Evolutionary conservation across 164 flowering plant species (phyloP), one percentile per base, ranked within the genome.

Genomic region (grape (Vitis vinifera)): DNA sequence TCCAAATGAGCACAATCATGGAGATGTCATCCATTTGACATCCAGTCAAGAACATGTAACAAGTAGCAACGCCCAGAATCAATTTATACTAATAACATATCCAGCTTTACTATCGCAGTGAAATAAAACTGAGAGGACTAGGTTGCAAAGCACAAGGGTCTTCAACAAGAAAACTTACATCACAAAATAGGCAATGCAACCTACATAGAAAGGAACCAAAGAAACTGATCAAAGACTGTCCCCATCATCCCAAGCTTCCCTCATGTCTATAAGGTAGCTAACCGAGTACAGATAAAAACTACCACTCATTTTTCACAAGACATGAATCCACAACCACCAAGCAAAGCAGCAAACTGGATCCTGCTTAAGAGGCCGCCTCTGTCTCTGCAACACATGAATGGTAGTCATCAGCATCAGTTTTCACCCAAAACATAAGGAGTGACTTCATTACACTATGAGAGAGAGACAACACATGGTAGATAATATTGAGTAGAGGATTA

Each of bases 111-210:
- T 19, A 51, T 64, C 27, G 49, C 13, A 9, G 13, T 65, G 19
- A 14, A 52, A 23, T 29, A 51, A 51, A 30, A 50, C 68, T 23
- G 37, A 52, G 14, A 51, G 57, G 17, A 51, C n/a, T 37, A 52
- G 56, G 47, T 27, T 65, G 57, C 68, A 51, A 65, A 51, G n/a
- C 68, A 61, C 8, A 48, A 2, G 65, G 65, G 17, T 61, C 15
- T 62, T 27, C 31, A 59, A 59, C 10, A 62, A 12, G 17, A 16
- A 37, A 37, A 37, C 44, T 37, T 37, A 44, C 17, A 12, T 62
- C 65, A 62, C 65, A 47, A 48, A 13, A 10, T 16, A 47, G 17
- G 50, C 52, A 37, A 23, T 47, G 51, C 14, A 48, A 62, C 50
- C 65, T 44, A 9, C 10, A 62, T 44, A 16, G 51, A 62, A 16